Percentiles rank a stretch among this genome's conserved stretches.
Evolutionary conservation across 2,329 filamentous ascomycete genomes (phyloP).

Genomic region (Microdochium nivale): DNA sequence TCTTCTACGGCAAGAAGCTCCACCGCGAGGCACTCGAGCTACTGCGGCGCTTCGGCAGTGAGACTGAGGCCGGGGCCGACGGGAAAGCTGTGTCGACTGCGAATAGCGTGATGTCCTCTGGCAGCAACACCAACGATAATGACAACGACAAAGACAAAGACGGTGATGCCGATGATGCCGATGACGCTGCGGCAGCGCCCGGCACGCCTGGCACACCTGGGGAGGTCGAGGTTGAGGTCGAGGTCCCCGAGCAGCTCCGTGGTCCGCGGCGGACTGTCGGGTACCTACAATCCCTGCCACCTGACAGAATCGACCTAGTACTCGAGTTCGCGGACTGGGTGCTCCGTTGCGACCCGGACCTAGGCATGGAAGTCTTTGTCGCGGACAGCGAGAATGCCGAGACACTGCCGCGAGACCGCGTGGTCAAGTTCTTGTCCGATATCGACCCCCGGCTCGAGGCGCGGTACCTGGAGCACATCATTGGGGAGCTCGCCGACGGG

Average conservation of each 20-base stretch:
- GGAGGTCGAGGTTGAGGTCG: neutral
- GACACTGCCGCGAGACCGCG: constrained; percentile 67
- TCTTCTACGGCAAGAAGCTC: constrained; percentile 89
- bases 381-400: constrained; percentile 94
- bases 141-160: constrained; percentile 10
- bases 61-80: constrained; percentile 23
- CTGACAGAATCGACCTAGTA: constrained; percentile 82
- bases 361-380: constrained; percentile 88
- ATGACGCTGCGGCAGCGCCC: constrained; percentile 5
- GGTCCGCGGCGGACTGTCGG: constrained; percentile 78
- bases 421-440: constrained; percentile 63
- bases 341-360: constrained; percentile 57
- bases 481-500: constrained; percentile 75
- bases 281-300: constrained; percentile 83
- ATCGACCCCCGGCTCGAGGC: constrained; percentile 67
- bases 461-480: constrained; percentile 82
- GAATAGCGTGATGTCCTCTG: constrained; percentile 1
- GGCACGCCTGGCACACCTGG: too few relatives aligned
- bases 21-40: constrained; percentile 81
- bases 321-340: constrained; percentile 91
- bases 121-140: constrained; percentile 16
- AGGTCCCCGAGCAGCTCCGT: constrained; percentile 42
- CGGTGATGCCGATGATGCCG: constrained; percentile 22
- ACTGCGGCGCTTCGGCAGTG: constrained; percentile 66
- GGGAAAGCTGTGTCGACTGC: constrained; percentile 29